Base-by-base conservation (phyloP, 306 rosid genomes). In the Erythrophleum fordii region DNA sequence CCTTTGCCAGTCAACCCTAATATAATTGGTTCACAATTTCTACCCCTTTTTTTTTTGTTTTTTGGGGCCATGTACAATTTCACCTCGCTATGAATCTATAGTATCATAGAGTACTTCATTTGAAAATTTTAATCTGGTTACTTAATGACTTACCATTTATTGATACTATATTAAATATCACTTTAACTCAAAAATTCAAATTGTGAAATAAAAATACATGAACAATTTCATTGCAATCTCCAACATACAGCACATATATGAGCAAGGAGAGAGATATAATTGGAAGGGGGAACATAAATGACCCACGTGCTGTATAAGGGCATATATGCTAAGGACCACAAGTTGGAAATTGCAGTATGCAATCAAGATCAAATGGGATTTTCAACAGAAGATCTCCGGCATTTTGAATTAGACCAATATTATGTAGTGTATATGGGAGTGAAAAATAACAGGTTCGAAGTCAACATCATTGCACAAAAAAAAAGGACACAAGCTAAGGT, bases 381-480 rank as follows among this genome's bases (percentile, higher is more conserved):
- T 73, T 81, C 55, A 68, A 20, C 1, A 22, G 2, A 42, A 16
- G 61, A 31, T 80, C 16, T 11, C 37, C 69, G n/a, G 23, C 84
- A 75, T 70, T 59, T 45, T n/a, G 68, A 58, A 82, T 77, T 67
- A 44, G 79, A 83, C 83, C 80, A 59, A 39, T 66, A 65, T 60
- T 68, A 67, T 35, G 48, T 73, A 37, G 60, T 81, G 41, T 77
- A 7, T 66, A 49, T 22, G 20, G 60, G 18, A 1, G 4, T 61
- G 14, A 48, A 67, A 67, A 64, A 51, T 17, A 39, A 67, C 25
- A 49, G 78, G 18, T 20, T 78, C 56, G 9, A 34, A 18, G 85
- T 86, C 90, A 59, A 74, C 82, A 86, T 86, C 87, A 81, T 2
- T 86, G 79, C 20, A 20, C 81, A 73, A 73, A 20, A 70, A 62